Evolutionary conservation across 1,284 basidiomycete genomes (phyloP).

Genomic region (Afroboletus lepidellus): DNA sequence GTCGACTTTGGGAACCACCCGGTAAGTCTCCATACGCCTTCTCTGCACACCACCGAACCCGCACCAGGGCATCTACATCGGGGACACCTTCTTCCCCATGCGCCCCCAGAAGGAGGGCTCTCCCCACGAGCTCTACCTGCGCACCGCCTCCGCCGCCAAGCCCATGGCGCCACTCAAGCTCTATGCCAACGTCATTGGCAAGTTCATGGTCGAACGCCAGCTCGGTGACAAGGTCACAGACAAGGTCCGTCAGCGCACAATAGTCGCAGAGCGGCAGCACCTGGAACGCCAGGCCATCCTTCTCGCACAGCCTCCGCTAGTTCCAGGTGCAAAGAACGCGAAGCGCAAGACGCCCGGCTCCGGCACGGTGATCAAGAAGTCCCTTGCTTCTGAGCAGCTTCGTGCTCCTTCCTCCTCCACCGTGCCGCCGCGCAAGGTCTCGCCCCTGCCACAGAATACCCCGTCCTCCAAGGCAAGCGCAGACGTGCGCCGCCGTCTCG

Average conservation of each 20-base stretch:
- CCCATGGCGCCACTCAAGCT: slow-evolving; percentile 64
- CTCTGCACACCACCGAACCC: not conserved
- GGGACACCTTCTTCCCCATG: slow-evolving; percentile 61
- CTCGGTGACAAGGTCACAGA: slow-evolving; percentile 51
- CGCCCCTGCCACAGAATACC: slow-evolving; percentile 26
- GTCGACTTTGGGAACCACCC: slow-evolving; percentile 60
- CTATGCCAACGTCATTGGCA: slow-evolving; percentile 68
- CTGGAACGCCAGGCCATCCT: slow-evolving; percentile 50
- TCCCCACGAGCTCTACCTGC: slow-evolving; percentile 69
- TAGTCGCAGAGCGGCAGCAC: slow-evolving; percentile 56
- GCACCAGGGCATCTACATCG: slow-evolving; percentile 62
- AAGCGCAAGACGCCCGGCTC: slow-evolving; percentile 37
- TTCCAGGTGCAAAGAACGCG: slow-evolving; percentile 16
- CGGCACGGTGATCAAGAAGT: slow-evolving; percentile 34
- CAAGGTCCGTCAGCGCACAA: slow-evolving; percentile 55
- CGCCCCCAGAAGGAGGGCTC: slow-evolving; percentile 49
- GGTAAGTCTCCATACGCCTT: slow-evolving; percentile 39
- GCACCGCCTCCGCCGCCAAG: slow-evolving; percentile 53
- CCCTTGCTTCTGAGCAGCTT: slow-evolving; percentile 33
- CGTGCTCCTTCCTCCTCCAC: slow-evolving; percentile 23
- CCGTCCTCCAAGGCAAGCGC: slow-evolving; percentile 16
- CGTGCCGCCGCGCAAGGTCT: slow-evolving; percentile 22
- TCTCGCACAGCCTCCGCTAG: slow-evolving; percentile 42
- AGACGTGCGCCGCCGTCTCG: slow-evolving; percentile 45
- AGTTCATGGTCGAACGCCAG: slow-evolving; percentile 60